A percentile compares a stretch with the other conserved stretches of the same genome.
Evolutionary conservation across 2,329 filamentous ascomycete species (phyloP).

Genomic region (Pseudocercospora cruenta): DNA sequence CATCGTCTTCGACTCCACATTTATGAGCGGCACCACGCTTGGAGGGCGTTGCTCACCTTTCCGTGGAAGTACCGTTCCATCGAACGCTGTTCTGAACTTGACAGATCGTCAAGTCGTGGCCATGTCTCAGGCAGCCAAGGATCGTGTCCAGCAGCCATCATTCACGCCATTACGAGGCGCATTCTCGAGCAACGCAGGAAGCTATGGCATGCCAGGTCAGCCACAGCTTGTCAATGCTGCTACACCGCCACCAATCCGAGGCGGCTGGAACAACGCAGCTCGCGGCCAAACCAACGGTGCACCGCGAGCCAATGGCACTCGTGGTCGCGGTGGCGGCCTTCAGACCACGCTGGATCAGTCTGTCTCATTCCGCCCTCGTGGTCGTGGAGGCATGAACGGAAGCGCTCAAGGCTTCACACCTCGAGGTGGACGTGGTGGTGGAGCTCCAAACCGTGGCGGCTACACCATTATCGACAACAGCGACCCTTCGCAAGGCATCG

Average conservation of each 20-base stretch:
- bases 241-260: constrained; percentile 60
- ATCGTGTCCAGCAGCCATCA: constrained; percentile 31
- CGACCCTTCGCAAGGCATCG: constrained; percentile 57
- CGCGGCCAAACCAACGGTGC: constrained; percentile 49
- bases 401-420: constrained; percentile 21
- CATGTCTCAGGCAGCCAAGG: constrained; percentile 47
- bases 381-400: constrained; percentile 41
- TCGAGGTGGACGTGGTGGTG: constrained; percentile 34
- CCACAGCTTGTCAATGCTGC: constrained; percentile 63
- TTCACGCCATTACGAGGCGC: constrained; percentile 34
- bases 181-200: constrained; percentile 41
- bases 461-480: constrained; percentile 54
- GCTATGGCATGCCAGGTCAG: constrained; percentile 62
- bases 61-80: constrained; percentile 87
- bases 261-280: constrained; percentile 62
- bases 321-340: constrained; percentile 45
- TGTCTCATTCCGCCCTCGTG: constrained; percentile 48
- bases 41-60: constrained; percentile 90
- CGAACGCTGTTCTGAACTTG: constrained; percentile 86
- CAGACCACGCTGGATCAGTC: constrained; percentile 39
- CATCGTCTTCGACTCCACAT: constrained; percentile 88
- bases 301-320: constrained; percentile 27
- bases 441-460: constrained; percentile 44
- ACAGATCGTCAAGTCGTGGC: constrained; percentile 78
- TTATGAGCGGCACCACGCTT: constrained; percentile 95